A percentile compares a stretch with the other conserved stretches of the same genome.
Conservation (phyloP, 306 rosid species). For the Castanea crenata region DNA sequence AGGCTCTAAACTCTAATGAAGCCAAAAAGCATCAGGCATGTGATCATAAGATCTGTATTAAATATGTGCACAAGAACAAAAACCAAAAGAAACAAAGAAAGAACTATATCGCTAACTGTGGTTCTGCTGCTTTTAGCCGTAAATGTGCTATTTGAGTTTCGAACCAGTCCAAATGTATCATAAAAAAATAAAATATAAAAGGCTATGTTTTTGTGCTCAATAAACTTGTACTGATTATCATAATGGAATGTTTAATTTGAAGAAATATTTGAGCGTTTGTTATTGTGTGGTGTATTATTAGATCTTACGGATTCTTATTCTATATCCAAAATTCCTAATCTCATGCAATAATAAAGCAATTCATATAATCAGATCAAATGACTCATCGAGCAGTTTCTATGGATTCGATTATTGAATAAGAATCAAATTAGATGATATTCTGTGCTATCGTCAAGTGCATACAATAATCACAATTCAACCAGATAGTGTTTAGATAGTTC, state of each 20-base stretch:
- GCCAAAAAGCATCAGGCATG: not conserved
- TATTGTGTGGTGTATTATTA: not conserved
- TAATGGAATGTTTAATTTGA: not conserved
- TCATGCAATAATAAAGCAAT: not conserved
- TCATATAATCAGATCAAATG: not conserved
- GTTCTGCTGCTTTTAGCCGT: not conserved
- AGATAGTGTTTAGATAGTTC: not conserved
- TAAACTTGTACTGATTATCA: not conserved
- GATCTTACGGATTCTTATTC: not conserved
- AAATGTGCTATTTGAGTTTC: not conserved
- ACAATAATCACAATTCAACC: no score
- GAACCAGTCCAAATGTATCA: not conserved
- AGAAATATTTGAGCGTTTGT: not conserved
- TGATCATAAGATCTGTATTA: conserved; percentile 6
- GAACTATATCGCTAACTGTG: not conserved
- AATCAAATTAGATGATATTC: no score
- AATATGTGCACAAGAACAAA: not conserved
- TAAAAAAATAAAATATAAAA: not conserved
- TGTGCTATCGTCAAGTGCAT: no score
- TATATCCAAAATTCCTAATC: not conserved
- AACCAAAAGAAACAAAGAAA: no score
- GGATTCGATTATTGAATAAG: not conserved
- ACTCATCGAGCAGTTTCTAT: not conserved
- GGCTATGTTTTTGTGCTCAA: not conserved
- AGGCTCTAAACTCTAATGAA: conserved; percentile 46